Evolutionary conservation across 306 rosid genomes (phyloP).

Genomic region (Quercus mongolica): DNA sequence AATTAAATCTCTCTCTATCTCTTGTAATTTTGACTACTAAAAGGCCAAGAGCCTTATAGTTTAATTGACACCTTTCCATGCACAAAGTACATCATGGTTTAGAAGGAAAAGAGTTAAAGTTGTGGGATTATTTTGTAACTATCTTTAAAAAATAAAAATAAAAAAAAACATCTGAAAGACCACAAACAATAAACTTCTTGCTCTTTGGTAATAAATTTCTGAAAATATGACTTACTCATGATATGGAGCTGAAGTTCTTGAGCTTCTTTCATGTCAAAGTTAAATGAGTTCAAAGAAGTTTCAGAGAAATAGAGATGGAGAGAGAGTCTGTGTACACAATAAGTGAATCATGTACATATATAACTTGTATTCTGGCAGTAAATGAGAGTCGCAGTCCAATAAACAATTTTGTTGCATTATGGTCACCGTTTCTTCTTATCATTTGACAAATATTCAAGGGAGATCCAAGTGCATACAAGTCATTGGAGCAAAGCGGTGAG

Average conservation of each 20-base stretch:
- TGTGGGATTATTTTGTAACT: no score
- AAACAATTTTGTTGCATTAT: background rate
- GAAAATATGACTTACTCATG: constrained; percentile 1
- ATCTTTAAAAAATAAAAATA: background rate
- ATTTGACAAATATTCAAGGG: no score
- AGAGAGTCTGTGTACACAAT: background rate
- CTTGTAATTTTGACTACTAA: background rate
- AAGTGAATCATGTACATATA: background rate
- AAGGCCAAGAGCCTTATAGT: background rate
- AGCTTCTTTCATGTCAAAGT: constrained; percentile 11
- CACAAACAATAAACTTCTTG: no score
- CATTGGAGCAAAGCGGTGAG: no score
- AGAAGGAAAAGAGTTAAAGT: no score
- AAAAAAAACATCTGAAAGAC: background rate
- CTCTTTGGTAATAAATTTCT: background rate
- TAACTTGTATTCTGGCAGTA: background rate
- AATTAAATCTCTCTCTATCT: background rate
- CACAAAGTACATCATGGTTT: no score
- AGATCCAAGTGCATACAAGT: no score
- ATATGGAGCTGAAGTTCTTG: constrained; percentile 17
- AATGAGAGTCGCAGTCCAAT: background rate
- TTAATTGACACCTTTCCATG: accelerated
- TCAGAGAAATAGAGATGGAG: background rate
- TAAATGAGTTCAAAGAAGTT: background rate
- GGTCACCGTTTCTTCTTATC: no score